phyloP scores from a whole-genome alignment of 495 filamentous ascomycete genomes.

The Hypoxylon lienhwacheense region DNA sequence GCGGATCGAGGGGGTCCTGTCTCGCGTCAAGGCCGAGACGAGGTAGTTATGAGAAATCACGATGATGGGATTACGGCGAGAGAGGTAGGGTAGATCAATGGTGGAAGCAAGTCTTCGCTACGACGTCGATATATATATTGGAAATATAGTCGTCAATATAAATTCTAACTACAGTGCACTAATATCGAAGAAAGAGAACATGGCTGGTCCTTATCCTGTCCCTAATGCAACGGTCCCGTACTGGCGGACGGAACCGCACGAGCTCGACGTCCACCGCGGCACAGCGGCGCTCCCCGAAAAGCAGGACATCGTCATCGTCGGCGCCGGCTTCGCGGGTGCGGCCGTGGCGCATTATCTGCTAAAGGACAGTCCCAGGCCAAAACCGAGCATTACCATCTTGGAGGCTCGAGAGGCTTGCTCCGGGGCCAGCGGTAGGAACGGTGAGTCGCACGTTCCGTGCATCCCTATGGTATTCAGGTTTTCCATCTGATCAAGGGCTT shows the following conservation, averaged over 20 bases:
- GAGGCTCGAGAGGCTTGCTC: conserved; percentile 72
- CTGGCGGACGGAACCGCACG: conserved; percentile 45
- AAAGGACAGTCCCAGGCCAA: conserved; percentile 18
- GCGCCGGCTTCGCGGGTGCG: conserved; percentile 41
- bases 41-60: conserved; percentile 2
- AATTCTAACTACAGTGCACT: conserved; percentile 11
- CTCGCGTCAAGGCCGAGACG: background rate
- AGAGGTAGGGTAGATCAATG: background rate
- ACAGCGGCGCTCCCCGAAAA: conserved; percentile 39
- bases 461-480: conserved; percentile 55
- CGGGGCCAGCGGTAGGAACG: conserved; percentile 68
- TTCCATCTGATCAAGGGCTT: too few species aligned
- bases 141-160: conserved; percentile 6
- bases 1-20: background rate
- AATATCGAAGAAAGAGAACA: conserved; percentile 5
- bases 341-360: conserved; percentile 37
- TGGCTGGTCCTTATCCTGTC: conserved; percentile 34
- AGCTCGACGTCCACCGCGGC: conserved; percentile 42
- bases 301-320: conserved; percentile 44
- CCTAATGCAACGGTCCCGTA: conserved; percentile 40
- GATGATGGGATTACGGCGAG: background rate
- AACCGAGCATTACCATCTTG: conserved; percentile 60
- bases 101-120: background rate
- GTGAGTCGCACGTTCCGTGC: conserved; percentile 16
- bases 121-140: background rate